Evolutionary conservation across 169 alveolate species (phyloP).

Genomic region (Babesia gibsoni): DNA sequence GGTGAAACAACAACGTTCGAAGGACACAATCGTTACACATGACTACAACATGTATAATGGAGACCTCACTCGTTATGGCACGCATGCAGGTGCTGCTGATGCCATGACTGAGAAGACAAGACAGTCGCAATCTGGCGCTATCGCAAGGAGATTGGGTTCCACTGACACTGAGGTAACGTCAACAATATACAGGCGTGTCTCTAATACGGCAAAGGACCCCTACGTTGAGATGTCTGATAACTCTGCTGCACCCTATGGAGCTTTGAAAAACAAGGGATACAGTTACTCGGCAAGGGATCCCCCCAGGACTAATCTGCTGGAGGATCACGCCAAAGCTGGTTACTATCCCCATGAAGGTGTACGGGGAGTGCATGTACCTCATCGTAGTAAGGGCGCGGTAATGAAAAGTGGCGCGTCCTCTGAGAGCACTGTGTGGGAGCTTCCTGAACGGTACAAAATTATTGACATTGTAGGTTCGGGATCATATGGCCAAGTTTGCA

Average conservation of each 20-base stretch:
- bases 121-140: slow-evolving; percentile 13
- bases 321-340: neutral
- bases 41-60: neutral
- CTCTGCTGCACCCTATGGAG: neutral
- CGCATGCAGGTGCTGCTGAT: neutral
- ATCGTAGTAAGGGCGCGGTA: neutral
- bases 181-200: slow-evolving; percentile 21
- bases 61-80: neutral
- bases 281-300: slow-evolving; percentile 29
- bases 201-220: slow-evolving; percentile 10
- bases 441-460: slow-evolving; percentile 84
- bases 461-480: slow-evolving; percentile 90
- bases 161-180: slow-evolving; percentile 61
- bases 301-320: neutral
- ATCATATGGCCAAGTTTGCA: slow-evolving; percentile 89
- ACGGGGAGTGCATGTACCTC: slow-evolving; percentile 7
- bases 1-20: neutral
- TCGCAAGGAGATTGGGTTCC: slow-evolving; percentile 44
- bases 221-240: neutral
- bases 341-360: neutral
- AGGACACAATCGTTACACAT: neutral
- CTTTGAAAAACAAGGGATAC: neutral
- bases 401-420: neutral
- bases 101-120: neutral
- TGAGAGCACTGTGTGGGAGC: slow-evolving; percentile 42